Conservation (phyloP, 176 grass and related monocot species). For the Zea luxurians region DNA sequence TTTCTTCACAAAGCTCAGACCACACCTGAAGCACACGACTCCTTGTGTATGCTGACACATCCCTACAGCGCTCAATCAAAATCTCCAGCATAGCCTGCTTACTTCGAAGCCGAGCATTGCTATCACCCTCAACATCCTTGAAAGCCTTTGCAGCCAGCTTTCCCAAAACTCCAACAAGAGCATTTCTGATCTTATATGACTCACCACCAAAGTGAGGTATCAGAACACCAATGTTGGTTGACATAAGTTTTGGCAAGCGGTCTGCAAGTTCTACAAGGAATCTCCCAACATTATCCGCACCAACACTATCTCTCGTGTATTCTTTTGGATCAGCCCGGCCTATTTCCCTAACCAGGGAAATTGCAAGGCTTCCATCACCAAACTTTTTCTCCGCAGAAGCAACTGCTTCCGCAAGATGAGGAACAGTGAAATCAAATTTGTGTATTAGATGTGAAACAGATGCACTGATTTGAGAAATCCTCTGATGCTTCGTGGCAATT, state of each 20-base stretch:
- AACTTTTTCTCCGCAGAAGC: constrained; percentile 74
- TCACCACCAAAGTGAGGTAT: constrained; percentile 95
- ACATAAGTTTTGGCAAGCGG: constrained; percentile 75
- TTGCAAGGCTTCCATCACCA: constrained; percentile 77
- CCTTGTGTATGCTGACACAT: constrained; percentile 92
- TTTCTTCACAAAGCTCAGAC: constrained; percentile 89
- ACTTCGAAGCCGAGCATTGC: constrained; percentile 62
- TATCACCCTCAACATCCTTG: constrained; percentile 83
- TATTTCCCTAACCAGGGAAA: constrained; percentile 84
- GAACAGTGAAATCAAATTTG: constrained; percentile 76
- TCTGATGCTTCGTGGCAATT: constrained; percentile 72
- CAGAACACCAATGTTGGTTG: constrained; percentile 84
- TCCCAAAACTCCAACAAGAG: constrained; percentile 89
- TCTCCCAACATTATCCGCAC: constrained; percentile 86
- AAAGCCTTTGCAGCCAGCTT: constrained; percentile 82
- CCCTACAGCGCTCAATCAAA: constrained; percentile 83
- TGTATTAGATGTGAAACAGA: constrained; percentile 81
- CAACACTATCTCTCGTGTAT: constrained; percentile 72
- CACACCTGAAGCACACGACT: constrained; percentile 97
- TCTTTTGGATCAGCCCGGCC: constrained; percentile 84
- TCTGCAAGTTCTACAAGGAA: constrained; percentile 86
- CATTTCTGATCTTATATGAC: constrained; percentile 97
- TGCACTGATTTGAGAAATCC: constrained; percentile 79
- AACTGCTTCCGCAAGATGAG: constrained; percentile 73
- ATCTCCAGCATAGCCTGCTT: constrained; percentile 97